phyloP scores from a whole-genome alignment of 202 grass and related monocot genomes.

The Setaria italica region DNA sequence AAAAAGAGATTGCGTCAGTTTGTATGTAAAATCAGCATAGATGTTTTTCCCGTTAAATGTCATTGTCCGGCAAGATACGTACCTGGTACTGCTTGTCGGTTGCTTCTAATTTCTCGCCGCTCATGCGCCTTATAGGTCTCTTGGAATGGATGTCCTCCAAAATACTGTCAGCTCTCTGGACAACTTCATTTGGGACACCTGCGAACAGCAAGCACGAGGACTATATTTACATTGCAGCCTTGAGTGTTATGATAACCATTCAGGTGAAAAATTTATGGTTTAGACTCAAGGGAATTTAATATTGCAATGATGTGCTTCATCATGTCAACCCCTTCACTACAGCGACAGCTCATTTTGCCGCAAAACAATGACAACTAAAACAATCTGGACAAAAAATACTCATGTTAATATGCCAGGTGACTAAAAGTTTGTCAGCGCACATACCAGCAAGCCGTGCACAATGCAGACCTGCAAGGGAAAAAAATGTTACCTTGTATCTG shows the following conservation, averaged over 20 bases:
- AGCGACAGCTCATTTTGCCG: neutral
- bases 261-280: conserved; percentile 16
- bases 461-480: conserved; percentile 77
- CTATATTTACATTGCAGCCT: conserved; percentile 35
- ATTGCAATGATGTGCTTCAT: too few species aligned
- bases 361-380: conserved; percentile 17
- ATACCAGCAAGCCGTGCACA: conserved; percentile 93
- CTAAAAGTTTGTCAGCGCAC: conserved; percentile 35
- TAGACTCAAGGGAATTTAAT: neutral
- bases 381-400: conserved; percentile 17
- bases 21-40: conserved; percentile 22
- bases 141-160: conserved; percentile 76
- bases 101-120: conserved; percentile 54
- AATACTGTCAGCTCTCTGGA: conserved; percentile 70
- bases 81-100: conserved; percentile 87
- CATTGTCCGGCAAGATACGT: conserved; percentile 30
- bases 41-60: neutral
- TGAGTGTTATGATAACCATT: neutral
- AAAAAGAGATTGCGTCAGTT: neutral
- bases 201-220: conserved; percentile 45
- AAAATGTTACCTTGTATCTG: conserved; percentile 31
- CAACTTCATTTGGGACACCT: conserved; percentile 73
- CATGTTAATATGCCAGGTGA: conserved; percentile 21
- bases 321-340: conserved; percentile 28
- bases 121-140: conserved; percentile 59